Evolutionary conservation across 2,329 filamentous ascomycete genomes (phyloP), one percentile per base, ranked within the genome.

Genomic region (Colletotrichum abscissum): DNA sequence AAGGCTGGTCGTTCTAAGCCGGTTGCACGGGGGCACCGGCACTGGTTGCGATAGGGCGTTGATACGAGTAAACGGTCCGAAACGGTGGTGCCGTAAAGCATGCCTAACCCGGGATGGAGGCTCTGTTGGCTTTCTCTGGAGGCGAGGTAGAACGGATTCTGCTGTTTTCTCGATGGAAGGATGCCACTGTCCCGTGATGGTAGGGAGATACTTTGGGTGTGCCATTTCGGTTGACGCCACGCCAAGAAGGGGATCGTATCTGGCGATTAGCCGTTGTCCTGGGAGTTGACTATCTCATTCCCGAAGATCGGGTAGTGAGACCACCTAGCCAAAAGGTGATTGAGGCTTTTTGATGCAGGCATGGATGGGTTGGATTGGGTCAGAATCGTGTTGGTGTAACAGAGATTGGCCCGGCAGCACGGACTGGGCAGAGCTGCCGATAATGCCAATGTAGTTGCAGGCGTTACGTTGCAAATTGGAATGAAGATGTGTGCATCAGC

Each of bases 101-200:
- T 65, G 60, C 22, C 55, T 46, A 42, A 14, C 24, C 28, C 6
- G 19, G 22, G 5, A 2, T 8, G 38, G 55, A 33, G 38, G 19
- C 42, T 24, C 24, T 58, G 28, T 42, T 55, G 49, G 35, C 56
- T 42, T 63, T 26, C 55, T 4, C 14, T 26, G 28, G 35, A 33
- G 59, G 49, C 35, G 35, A 57, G 26, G 7, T 12, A 66, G 26
- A 38, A 59, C 2, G 28, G 0, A 70, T 66, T 3, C 28, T 54
- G 67, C 38, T 70, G 60, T 65, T 69, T 65, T 65, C 54, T 58
- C 54, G 28, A 52, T 16, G 19, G 24, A 65, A 66, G 55, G 30
- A 70, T 35, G 56, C 67, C 62, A 70, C 62, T 58, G 55, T 66
- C 9, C 67, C 60, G 67, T 69, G 67, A 60, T 70, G 55, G 60